Conservation (phyloP, 1,139 yeast genomes). For the Candida albicans region DNA sequence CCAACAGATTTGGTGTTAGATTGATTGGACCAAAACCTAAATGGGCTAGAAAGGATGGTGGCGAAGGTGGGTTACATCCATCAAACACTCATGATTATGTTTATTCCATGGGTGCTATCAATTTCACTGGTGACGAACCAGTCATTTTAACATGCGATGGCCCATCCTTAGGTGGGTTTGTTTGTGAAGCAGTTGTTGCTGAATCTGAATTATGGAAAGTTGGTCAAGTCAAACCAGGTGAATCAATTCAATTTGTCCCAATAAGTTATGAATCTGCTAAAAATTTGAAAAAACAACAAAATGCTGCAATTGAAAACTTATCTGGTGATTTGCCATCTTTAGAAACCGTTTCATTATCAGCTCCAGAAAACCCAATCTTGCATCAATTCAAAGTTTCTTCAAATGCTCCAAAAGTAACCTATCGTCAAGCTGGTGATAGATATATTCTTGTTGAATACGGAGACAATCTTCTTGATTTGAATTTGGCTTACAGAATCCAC, state of each 20-base stretch:
- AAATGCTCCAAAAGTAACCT: conserved; percentile 69
- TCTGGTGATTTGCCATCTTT: conserved; percentile 42
- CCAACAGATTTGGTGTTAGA: conserved; percentile 94
- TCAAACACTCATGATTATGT: conserved; percentile 97
- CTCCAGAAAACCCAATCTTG: conserved; percentile 65
- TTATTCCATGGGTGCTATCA: conserved; percentile 92
- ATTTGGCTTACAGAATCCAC: conserved; percentile 81
- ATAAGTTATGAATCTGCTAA: conserved; percentile 69
- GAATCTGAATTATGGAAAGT: conserved; percentile 98
- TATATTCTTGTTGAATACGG: conserved; percentile 91
- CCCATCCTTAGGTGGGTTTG: conserved; percentile 96
- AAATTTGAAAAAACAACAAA: conserved; percentile 59
- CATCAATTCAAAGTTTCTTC: conserved; percentile 46
- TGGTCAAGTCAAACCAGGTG: conserved; percentile 97
- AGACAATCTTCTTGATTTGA: conserved; percentile 80
- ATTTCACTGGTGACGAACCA: conserved; percentile 98
- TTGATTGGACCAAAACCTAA: conserved; percentile 92
- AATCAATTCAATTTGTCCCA: conserved; percentile 75
- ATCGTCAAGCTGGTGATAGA: conserved; percentile 97
- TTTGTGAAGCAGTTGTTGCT: conserved; percentile 92
- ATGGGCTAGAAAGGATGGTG: conserved; percentile 98
- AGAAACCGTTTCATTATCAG: conserved; percentile 28
- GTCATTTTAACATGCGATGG: conserved; percentile 96
- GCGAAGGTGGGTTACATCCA: conserved; percentile 97
- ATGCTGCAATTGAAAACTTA: conserved; percentile 48